A percentile compares a stretch with the other conserved stretches of the same genome.
Conservation (phyloP, 2,329 filamentous ascomycete species). For the Daldinia eschscholtzii region DNA sequence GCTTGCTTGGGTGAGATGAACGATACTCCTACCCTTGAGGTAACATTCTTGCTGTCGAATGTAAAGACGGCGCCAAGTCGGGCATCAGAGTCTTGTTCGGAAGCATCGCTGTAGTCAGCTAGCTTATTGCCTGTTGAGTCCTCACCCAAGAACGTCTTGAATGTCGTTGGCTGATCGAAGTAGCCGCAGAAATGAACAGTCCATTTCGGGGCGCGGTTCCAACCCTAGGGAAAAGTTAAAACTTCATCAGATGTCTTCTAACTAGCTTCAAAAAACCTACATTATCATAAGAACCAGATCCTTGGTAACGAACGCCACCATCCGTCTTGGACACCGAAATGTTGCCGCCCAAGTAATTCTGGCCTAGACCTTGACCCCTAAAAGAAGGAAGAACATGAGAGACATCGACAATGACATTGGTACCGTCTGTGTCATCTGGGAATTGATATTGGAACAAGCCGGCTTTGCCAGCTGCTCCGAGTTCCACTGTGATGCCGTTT, state of each 20-base stretch:
- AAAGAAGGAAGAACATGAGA: slow-evolving; percentile 75
- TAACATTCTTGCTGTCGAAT: slow-evolving; percentile 62
- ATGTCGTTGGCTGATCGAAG: slow-evolving; percentile 63
- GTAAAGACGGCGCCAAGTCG: slow-evolving; percentile 67
- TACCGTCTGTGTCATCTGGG: slow-evolving; percentile 55
- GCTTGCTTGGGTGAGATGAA: slow-evolving; percentile 74
- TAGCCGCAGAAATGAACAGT: slow-evolving; percentile 73
- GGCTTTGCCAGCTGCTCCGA: slow-evolving; percentile 68
- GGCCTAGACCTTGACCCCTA: slow-evolving; percentile 70
- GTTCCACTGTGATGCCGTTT: slow-evolving; percentile 68
- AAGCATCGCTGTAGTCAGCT: slow-evolving; percentile 51
- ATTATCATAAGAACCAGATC: slow-evolving; percentile 73
- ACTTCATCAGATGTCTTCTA: not conserved
- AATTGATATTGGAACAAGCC: slow-evolving; percentile 74
- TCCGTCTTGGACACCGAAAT: slow-evolving; percentile 65
- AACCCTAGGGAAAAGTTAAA: slow-evolving; percentile 58
- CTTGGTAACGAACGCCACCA: slow-evolving; percentile 64
- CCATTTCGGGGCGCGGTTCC: slow-evolving; percentile 74
- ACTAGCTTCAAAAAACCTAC: slow-evolving; percentile 51
- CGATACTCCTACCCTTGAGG: slow-evolving; percentile 74
- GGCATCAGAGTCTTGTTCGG: slow-evolving; percentile 54
- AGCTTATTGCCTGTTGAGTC: slow-evolving; percentile 52
- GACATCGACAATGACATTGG: slow-evolving; percentile 71
- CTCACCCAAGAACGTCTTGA: slow-evolving; percentile 60
- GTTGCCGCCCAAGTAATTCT: slow-evolving; percentile 71